phyloP scores from a whole-genome alignment of 257 asterid genomes.

The Schizonepeta tenuifolia region DNA sequence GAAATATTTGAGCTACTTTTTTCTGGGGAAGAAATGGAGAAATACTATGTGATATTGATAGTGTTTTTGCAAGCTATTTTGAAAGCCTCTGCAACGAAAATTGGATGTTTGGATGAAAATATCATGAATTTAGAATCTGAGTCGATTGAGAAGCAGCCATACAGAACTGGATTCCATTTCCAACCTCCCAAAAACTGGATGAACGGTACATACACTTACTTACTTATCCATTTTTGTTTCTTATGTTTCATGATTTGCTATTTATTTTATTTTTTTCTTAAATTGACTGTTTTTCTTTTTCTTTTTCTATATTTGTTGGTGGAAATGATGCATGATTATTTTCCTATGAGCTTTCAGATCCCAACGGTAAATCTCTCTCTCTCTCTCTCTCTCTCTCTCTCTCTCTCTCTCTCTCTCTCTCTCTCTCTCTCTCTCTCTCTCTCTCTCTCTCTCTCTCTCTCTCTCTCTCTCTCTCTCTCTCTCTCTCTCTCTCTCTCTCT shows the following conservation, averaged over 20 bases:
- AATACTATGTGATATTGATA: constrained; percentile 21
- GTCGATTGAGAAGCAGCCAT: constrained; percentile 30
- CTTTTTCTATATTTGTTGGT: constrained; percentile 13
- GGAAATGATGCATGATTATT: constrained; percentile 27
- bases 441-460: too few relatives aligned
- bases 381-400: neutral
- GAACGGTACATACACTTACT: too few relatives aligned
- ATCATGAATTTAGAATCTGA: constrained; percentile 7
- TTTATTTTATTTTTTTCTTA: neutral
- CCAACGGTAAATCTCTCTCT: constrained; percentile 77
- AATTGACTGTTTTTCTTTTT: neutral
- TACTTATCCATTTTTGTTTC: neutral
- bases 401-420: too few relatives aligned
- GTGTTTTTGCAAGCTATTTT: constrained; percentile 26
- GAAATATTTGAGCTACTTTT: neutral
- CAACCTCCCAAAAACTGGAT: constrained; percentile 67
- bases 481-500: neutral
- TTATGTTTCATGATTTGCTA: neutral
- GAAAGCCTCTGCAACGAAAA: constrained; percentile 22
- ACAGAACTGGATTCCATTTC: constrained; percentile 51
- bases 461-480: too few relatives aligned
- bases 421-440: too few relatives aligned
- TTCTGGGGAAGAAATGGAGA: constrained; percentile 25
- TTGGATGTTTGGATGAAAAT: neutral
- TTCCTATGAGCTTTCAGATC: constrained; percentile 47